Conservation (phyloP, 108 stramenopile genomes). For the Fragilariopsis cylindrus region DNA sequence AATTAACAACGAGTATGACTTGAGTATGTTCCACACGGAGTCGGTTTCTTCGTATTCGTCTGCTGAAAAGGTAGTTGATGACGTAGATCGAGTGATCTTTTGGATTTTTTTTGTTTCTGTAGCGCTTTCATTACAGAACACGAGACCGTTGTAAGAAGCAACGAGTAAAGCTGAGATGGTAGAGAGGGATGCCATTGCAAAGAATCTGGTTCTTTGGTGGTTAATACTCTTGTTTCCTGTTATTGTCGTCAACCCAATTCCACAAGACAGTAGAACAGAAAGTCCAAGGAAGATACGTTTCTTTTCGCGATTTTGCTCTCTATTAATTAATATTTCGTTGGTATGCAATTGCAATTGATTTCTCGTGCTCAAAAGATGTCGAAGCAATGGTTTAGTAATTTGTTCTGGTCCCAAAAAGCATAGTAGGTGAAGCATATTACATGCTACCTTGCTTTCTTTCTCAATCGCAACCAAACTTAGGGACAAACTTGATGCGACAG, state of each 20-base stretch:
- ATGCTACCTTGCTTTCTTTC: slow-evolving; percentile 43
- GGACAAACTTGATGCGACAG: slow-evolving; percentile 57
- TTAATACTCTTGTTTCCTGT: background rate
- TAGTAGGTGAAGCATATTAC: slow-evolving; percentile 46
- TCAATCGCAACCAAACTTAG: slow-evolving; percentile 56
- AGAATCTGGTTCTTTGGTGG: background rate
- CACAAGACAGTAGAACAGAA: slow-evolving; percentile 1
- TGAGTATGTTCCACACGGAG: slow-evolving; percentile 55
- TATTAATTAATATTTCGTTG: background rate
- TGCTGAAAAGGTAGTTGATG: background rate
- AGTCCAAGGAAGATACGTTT: background rate
- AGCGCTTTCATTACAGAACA: background rate
- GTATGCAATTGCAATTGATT: background rate
- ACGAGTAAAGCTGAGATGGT: background rate
- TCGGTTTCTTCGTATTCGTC: slow-evolving; percentile 48
- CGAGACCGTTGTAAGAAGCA: background rate
- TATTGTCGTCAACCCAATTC: background rate
- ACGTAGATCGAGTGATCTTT: background rate
- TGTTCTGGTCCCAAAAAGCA: slow-evolving; percentile 59
- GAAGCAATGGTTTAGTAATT: slow-evolving; percentile 57
- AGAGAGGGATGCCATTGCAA: background rate
- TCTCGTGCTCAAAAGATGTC: slow-evolving; percentile 30
- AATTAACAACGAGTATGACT: slow-evolving; percentile 51
- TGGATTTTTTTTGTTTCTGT: background rate
- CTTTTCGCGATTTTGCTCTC: background rate